Percentiles rank a stretch among this genome's conserved stretches.
Conservation (phyloP, 768 basidiomycete genomes). For the Mycena latifolia region DNA sequence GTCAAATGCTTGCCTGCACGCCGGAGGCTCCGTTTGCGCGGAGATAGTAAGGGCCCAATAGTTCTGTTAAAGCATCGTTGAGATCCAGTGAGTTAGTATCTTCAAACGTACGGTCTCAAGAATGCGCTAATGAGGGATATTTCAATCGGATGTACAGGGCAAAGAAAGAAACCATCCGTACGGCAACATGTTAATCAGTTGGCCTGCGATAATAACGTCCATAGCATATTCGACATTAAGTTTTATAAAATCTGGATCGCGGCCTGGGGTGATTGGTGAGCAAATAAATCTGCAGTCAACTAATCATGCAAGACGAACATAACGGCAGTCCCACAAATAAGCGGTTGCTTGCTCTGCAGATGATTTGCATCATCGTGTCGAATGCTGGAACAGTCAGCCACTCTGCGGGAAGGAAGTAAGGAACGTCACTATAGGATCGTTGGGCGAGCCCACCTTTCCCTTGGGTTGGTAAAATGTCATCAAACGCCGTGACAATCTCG, state of each 20-base stretch:
- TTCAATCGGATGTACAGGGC: neutral
- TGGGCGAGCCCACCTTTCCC: slow-evolving; percentile 39
- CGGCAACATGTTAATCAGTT: slow-evolving; percentile 43
- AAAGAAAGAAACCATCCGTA: neutral
- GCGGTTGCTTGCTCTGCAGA: slow-evolving; percentile 21
- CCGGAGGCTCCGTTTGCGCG: slow-evolving; percentile 23
- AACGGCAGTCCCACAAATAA: slow-evolving; percentile 29
- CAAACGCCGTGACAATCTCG: slow-evolving; percentile 58
- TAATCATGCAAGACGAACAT: slow-evolving; percentile 19
- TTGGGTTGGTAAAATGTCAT: slow-evolving; percentile 49
- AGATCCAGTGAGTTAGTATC: neutral
- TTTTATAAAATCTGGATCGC: slow-evolving; percentile 24
- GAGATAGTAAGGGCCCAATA: slow-evolving; percentile 25
- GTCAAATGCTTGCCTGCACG: slow-evolving; percentile 34
- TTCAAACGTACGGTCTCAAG: slow-evolving; percentile 44
- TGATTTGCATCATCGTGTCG: slow-evolving; percentile 31
- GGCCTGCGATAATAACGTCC: slow-evolving; percentile 41
- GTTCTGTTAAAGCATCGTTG: slow-evolving; percentile 10
- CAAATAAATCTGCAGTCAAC: too few relatives aligned
- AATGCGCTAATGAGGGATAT: slow-evolving; percentile 19
- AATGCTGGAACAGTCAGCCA: slow-evolving; percentile 31
- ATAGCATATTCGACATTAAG: slow-evolving; percentile 43
- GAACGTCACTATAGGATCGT: neutral
- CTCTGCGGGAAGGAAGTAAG: slow-evolving; percentile 4
- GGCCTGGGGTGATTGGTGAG: slow-evolving; percentile 10